Conservation (phyloP, 176 grass and related monocot species). For the Avena atlantica region DNA sequence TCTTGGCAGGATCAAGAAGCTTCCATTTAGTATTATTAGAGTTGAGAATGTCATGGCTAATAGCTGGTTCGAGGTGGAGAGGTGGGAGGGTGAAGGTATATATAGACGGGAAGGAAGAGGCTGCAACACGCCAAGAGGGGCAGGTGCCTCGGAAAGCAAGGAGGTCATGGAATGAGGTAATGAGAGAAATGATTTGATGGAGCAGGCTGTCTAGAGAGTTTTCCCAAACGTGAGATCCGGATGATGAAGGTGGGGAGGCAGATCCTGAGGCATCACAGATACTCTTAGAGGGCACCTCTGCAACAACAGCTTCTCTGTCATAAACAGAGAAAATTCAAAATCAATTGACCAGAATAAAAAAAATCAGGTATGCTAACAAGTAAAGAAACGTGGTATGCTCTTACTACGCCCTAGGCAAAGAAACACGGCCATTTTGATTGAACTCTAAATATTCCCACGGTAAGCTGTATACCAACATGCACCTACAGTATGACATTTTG, state of each 20-base stretch:
- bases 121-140: constrained; percentile 53
- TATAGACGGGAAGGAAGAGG: constrained; percentile 29
- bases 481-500: neutral
- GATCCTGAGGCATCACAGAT: neutral
- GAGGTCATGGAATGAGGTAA: constrained; percentile 62
- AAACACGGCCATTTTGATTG: neutral
- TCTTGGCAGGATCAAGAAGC: constrained; percentile 35
- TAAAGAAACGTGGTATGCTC: neutral
- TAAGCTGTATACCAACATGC: neutral
- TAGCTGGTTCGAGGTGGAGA: constrained; percentile 43
- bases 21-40: constrained; percentile 2
- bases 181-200: constrained; percentile 45
- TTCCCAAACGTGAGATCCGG: constrained; percentile 40
- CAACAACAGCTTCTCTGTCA: neutral
- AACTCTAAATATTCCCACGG: neutral
- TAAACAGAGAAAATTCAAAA: neutral
- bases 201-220: constrained; percentile 56
- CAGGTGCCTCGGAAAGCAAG: constrained; percentile 55
- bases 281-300: constrained; percentile 2
- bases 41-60: neutral
- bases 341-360: neutral
- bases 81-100: constrained; percentile 45
- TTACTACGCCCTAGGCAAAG: neutral
- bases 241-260: neutral
- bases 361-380: neutral